phyloP scores from a whole-genome alignment of 148 eudicot genomes.

The Camellia lanceoleosa region DNA sequence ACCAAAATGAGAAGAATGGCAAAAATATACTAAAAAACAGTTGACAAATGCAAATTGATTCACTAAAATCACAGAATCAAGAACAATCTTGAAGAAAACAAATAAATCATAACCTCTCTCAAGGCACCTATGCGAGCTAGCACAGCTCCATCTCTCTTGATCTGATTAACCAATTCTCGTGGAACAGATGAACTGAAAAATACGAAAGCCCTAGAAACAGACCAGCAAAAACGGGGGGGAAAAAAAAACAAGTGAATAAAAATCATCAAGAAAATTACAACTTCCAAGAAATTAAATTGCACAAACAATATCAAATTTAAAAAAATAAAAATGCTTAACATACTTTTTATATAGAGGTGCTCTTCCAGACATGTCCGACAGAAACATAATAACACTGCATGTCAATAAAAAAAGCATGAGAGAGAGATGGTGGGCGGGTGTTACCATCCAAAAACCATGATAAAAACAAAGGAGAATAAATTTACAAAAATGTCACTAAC shows the following conservation, averaged over 20 bases:
- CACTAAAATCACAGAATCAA: constrained; percentile 8
- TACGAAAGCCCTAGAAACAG: constrained; percentile 70
- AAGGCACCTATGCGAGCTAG: constrained; percentile 74
- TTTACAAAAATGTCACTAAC: not conserved
- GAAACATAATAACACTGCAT: constrained; percentile 79
- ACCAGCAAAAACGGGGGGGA: constrained; percentile 3
- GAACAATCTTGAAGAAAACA: constrained; percentile 4
- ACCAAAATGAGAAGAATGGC: constrained; percentile 19
- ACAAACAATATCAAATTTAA: not conserved
- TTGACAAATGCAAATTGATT: constrained; percentile 4
- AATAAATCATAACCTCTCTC: constrained; percentile 61
- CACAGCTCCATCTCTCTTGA: constrained; percentile 69
- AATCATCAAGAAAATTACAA: constrained; percentile 1
- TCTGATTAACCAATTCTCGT: constrained; percentile 62
- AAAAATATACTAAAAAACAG: constrained; percentile 13
- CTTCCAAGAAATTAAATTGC: not conserved
- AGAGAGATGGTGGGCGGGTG: not conserved
- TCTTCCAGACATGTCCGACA: constrained; percentile 92
- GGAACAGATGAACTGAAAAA: constrained; percentile 84
- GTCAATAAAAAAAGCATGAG: constrained; percentile 17
- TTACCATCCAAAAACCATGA: not conserved
- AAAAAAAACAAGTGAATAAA: constrained; percentile 1
- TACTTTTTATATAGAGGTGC: constrained; percentile 86
- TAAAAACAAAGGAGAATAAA: not conserved
- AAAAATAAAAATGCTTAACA: constrained; percentile 18